Conservation (phyloP, 1,284 basidiomycete genomes). For the Gymnopus androsaceus region DNA sequence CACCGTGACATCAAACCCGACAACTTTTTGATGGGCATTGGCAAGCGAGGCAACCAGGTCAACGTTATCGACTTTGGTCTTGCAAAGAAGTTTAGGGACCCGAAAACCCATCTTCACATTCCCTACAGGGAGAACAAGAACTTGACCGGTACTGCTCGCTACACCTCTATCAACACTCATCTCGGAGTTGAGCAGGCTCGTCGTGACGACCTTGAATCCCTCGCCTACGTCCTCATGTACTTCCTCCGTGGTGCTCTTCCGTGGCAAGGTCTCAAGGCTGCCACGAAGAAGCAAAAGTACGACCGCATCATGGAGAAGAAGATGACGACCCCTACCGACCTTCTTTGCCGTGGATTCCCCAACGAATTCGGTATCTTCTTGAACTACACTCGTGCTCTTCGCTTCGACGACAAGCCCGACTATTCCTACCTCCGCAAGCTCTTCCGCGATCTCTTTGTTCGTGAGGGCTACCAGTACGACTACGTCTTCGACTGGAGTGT, state of each 20-base stretch:
- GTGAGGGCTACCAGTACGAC: slow-evolving; percentile 97
- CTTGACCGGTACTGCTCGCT: slow-evolving; percentile 96
- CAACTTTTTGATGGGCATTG: slow-evolving; percentile 99
- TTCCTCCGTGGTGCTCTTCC: slow-evolving; percentile 95
- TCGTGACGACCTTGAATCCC: slow-evolving; percentile 93
- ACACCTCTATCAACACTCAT: slow-evolving; percentile 99
- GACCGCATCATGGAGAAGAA: slow-evolving; percentile 99
- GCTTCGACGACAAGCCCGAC: slow-evolving; percentile 98
- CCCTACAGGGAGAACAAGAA: slow-evolving; percentile 99
- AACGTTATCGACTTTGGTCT: slow-evolving; percentile 99
- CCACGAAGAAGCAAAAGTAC: slow-evolving; percentile 99
- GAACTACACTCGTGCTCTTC: slow-evolving; percentile 95
- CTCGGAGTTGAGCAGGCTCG: slow-evolving; percentile 96
- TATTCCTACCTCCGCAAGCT: slow-evolving; percentile 98
- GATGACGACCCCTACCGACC: slow-evolving; percentile 97
- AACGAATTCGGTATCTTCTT: slow-evolving; percentile 98
- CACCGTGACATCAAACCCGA: slow-evolving; percentile 99
- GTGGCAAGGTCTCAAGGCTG: slow-evolving; percentile 98
- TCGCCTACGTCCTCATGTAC: slow-evolving; percentile 98
- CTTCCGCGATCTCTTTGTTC: slow-evolving; percentile 96
- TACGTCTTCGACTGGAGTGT: slow-evolving; percentile 99
- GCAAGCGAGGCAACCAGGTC: slow-evolving; percentile 99
- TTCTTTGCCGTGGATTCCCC: slow-evolving; percentile 95
- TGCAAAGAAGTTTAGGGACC: slow-evolving; percentile 99
- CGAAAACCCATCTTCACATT: slow-evolving; percentile 99